Evolutionary conservation across 2,329 filamentous ascomycete genomes (phyloP), one percentile per base, ranked within the genome.

Genomic region (Fusarium coicis): DNA sequence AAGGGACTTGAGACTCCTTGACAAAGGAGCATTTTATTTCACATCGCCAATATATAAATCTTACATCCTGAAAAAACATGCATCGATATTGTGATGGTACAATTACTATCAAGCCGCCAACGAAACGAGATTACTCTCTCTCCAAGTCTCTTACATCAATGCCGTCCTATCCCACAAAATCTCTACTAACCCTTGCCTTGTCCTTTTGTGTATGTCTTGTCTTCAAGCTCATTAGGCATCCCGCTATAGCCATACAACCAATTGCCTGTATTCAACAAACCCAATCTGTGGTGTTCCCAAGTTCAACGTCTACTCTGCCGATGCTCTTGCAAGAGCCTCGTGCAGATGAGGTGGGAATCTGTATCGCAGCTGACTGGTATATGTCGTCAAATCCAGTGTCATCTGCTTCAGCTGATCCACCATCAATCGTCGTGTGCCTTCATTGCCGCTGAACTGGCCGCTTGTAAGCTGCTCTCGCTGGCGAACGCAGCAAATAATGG

Each of bases 351-450:
- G 93, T 56, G 94, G 94, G 84, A 98, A 89, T 79, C 96, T 91
- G 84, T 97, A 98, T 79, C 93, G 91, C 79, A 98, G 90, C 87
- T 97, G 91, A 63, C 95, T 96, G 21, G 95, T 96, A 85, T 97
- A 98, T 19, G 96, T 93, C 85, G 96, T 97, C 77, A 98, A 83
- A 82, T 98, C 96, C 81, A 95, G 91, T 43, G 93, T 95, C 85
- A 93, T 94, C 81, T 93, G 90, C 84, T 93, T 89, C 78, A 97
- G 85, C 77, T 92, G 87, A 65, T 92, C 90, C 57, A 92, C 90
- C 83, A 94, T 88, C 81, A 85, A 84, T 80, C 84, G 87, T 79
- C 87, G 86, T 73, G 87, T 92, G 63, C 88, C 88, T 78, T 91
- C 90, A 81, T 92, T 92, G 72, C 90, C 92, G 75, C 92, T 94